phyloP scores from a whole-genome alignment of 495 filamentous ascomycete species.

The Trichocladium uniseriatum region DNA sequence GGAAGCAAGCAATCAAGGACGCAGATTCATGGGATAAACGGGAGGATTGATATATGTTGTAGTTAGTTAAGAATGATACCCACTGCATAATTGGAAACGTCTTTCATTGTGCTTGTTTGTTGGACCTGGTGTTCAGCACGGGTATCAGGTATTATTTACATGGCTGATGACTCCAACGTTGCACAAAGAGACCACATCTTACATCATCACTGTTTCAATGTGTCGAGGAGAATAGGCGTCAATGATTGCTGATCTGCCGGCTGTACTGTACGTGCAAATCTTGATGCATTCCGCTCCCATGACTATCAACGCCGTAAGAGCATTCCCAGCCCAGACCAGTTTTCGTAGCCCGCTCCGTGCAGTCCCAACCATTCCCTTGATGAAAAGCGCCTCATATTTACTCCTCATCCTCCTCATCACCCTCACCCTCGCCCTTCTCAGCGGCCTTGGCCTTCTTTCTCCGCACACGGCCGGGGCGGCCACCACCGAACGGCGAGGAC shows the following conservation, averaged over 20 bases:
- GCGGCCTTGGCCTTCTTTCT: constrained; percentile 99
- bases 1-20: constrained; percentile 47
- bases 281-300: constrained; percentile 24
- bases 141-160: too few species aligned
- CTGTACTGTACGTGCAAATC: constrained; percentile 15
- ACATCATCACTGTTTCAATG: too few species aligned
- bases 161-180: too few species aligned
- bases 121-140: too few species aligned
- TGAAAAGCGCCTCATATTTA: constrained; percentile 29
- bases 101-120: too few species aligned
- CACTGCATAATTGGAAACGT: constrained; percentile 5
- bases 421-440: constrained; percentile 77
- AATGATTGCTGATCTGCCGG: constrained; percentile 13
- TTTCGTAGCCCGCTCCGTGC: constrained; percentile 33
- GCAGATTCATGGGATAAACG: constrained; percentile 22
- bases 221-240: background rate
- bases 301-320: constrained; percentile 27
- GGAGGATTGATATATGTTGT: too few species aligned
- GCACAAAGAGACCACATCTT: too few species aligned
- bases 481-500: constrained; percentile 94
- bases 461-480: constrained; percentile 88
- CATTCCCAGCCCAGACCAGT: constrained; percentile 26
- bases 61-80: constrained; percentile 22
- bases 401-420: constrained; percentile 86
- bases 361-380: constrained; percentile 23